phyloP scores from a whole-genome alignment of 2,329 filamentous ascomycete species.

The Fusarium burgessii region DNA sequence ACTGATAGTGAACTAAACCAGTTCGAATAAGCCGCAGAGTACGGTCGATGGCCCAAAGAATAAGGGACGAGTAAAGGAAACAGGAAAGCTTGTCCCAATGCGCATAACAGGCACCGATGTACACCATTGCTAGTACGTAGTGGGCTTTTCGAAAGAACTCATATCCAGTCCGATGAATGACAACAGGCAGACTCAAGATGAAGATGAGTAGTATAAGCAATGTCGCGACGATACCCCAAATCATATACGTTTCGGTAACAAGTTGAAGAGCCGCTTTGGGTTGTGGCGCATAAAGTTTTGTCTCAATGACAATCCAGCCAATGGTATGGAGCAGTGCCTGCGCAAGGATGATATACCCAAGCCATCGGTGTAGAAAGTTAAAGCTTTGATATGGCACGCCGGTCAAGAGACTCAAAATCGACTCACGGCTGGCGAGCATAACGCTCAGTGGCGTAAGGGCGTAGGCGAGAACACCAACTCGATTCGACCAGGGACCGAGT shows the following conservation, averaged over 20 bases:
- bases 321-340: not conserved
- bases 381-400: not conserved
- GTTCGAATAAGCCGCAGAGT: not conserved
- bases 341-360: not conserved
- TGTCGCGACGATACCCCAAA: not conserved
- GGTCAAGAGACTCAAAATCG: not conserved
- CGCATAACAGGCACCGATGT: not conserved
- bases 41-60: not conserved
- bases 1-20: not conserved
- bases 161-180: not conserved
- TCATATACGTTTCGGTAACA: not conserved
- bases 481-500: not conserved
- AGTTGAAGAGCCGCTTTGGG: not conserved
- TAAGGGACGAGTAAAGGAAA: not conserved
- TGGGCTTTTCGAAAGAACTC: constrained; percentile 4
- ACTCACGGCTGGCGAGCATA: not conserved
- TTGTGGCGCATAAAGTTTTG: not conserved
- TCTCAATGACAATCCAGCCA: not conserved
- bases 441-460: not conserved
- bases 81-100: not conserved
- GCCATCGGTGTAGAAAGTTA: constrained; percentile 1
- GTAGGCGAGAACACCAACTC: not conserved
- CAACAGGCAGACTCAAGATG: not conserved
- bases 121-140: not conserved
- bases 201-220: not conserved